Evolutionary conservation across 257 asterid species (phyloP), one percentile per base, ranked within the genome.

Genomic region (Paraleonurus japonicus): DNA sequence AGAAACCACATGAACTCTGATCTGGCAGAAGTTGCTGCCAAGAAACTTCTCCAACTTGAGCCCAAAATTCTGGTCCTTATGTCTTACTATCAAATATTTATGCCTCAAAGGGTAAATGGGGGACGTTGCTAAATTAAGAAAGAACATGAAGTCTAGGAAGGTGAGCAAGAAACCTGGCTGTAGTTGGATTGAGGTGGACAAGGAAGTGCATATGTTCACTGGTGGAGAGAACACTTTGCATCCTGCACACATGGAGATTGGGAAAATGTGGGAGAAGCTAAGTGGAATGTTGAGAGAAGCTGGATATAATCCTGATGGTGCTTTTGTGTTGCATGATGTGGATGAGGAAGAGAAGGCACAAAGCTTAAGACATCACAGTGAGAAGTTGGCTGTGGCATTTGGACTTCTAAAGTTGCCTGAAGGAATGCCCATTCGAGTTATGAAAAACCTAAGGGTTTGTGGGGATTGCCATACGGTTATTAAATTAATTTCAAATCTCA

Each of bases 171-270:
- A 71, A 23, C 93, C 96, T 9, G 97, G 96, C 39, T 87, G 91
- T 74, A 92, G 96, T 79, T 91, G 97, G 97, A 86, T 91, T 17
- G 95, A 83, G 83, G 82, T 86, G 48, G 91, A 83, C 10, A 92
- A 83, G 79, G 81, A 76, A 67, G 95, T 92, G 30, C 91, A 89
- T 66, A 72, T 83, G 85, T 92, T 89, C 78, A 81, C 85, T 0
- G 88, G 86, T 69, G 95, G 90, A 71, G 85, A 75, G 59, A 63
- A 58, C 76, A 77, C 53, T 5, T 77, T 82, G 2, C 92, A 88
- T 65, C 89, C 84, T 1, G 80, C 84, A 37, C 90, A 85, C 68
- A 50, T 16, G 53, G 54, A 70, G 75, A 84, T 90, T 27, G 73
- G 71, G 23, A 79, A 76, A 72, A 81, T 67, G 80, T 82, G 89